Conservation (phyloP, 176 grass and related monocot species). For the Metroxylon sagu region DNA sequence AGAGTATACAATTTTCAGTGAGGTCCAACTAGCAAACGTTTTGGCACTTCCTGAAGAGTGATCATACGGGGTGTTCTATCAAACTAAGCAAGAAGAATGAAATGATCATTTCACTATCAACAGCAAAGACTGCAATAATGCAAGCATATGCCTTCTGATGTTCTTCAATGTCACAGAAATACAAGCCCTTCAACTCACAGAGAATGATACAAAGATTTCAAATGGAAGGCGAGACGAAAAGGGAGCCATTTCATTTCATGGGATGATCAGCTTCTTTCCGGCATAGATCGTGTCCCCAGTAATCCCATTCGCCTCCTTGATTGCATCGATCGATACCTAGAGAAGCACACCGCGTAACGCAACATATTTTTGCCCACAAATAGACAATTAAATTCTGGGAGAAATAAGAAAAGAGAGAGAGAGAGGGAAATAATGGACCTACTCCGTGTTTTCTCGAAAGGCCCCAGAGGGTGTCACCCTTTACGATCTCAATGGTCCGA, state of each 20-base stretch:
- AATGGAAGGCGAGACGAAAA: too few relatives aligned
- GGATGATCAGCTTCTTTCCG: conserved; percentile 10
- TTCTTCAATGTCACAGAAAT: too few relatives aligned
- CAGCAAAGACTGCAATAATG: too few relatives aligned
- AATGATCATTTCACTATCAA: too few relatives aligned
- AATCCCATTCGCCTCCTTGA: conserved; percentile 13
- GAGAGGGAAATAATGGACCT: background rate
- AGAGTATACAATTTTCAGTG: too few relatives aligned
- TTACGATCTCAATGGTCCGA: background rate
- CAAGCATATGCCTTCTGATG: too few relatives aligned
- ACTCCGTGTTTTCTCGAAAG: conserved; percentile 2
- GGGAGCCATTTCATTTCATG: background rate
- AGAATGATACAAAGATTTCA: too few relatives aligned
- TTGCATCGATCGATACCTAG: conserved; percentile 5
- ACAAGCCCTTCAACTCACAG: too few relatives aligned
- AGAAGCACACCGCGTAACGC: background rate
- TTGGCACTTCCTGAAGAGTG: too few relatives aligned
- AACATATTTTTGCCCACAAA: background rate
- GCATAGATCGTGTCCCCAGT: conserved; percentile 2
- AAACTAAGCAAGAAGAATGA: too few relatives aligned
- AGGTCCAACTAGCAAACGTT: too few relatives aligned
- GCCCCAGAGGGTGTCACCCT: conserved; percentile 5
- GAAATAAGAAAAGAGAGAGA: background rate
- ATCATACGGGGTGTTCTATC: too few relatives aligned
- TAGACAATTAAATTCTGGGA: background rate